These are phyloP conservation scores for Vitis hybrid DNA, from an alignment of 177 flowering plant species.

Conservation along the genomic window DNA sequence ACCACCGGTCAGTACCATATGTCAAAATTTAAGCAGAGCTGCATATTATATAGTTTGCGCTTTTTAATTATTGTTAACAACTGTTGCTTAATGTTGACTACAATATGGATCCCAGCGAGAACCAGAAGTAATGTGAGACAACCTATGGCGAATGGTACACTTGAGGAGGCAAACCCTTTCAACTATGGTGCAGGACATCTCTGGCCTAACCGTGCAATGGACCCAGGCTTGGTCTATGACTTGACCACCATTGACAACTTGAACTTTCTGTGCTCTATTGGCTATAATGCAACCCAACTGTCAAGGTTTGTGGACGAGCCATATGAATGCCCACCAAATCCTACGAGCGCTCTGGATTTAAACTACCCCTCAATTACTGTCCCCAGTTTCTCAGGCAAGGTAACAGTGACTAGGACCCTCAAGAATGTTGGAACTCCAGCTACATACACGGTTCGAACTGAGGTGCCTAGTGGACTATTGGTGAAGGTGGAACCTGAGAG, in stretches of 20 bases:
- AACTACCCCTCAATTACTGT: conserved; percentile 17
- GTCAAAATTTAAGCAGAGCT: too few relatives aligned
- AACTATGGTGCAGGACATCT: conserved; percentile 21
- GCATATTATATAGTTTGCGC: too few relatives aligned
- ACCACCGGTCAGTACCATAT: neutral
- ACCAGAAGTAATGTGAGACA: neutral
- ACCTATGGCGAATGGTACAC: neutral
- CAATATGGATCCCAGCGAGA: neutral
- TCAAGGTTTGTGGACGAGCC: neutral
- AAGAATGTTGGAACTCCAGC: conserved; percentile 22
- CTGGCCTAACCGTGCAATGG: neutral
- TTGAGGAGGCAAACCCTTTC: conserved; percentile 9
- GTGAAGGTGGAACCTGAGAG: conserved; percentile 12
- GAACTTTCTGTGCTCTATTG: conserved; percentile 14
- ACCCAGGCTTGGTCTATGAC: conserved; percentile 27
- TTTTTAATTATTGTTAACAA: too few relatives aligned
- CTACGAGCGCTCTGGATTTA: neutral
- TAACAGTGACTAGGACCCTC: conserved; percentile 8
- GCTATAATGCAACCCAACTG: conserved; percentile 3
- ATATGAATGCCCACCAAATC: conserved; percentile 1
- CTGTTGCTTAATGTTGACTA: neutral
- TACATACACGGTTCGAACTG: conserved; percentile 8
- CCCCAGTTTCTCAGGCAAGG: conserved; percentile 9
- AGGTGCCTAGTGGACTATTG: conserved; percentile 7
- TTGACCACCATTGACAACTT: conserved; percentile 15